Evolutionary conservation across 2,329 filamentous ascomycete species (phyloP).

Genomic region (Coniochaeta sp.): DNA sequence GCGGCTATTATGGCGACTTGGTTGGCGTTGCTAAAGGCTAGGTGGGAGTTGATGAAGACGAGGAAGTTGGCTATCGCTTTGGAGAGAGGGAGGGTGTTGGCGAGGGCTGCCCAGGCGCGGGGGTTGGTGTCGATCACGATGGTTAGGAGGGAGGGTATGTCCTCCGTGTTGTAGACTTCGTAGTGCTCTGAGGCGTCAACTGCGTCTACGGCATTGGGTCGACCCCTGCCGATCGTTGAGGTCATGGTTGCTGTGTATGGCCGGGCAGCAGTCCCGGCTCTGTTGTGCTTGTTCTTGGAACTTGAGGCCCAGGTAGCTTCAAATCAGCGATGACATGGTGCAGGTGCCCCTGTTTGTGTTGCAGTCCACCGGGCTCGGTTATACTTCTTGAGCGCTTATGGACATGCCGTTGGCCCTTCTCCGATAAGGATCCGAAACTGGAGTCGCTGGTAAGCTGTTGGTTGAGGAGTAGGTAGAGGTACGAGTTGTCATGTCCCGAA

Average conservation of each 20-base stretch:
- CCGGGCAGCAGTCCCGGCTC: neutral
- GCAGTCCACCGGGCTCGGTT: too few species aligned
- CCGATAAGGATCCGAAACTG: too few species aligned
- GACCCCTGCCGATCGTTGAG: neutral
- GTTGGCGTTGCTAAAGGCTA: conserved; percentile 90
- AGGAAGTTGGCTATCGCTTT: conserved; percentile 82
- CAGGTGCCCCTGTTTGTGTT: too few species aligned
- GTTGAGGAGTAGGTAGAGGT: too few species aligned
- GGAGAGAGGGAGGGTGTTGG: conserved; percentile 68
- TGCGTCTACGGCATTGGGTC: conserved; percentile 26
- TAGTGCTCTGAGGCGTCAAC: conserved; percentile 56
- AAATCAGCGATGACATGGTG: too few species aligned
- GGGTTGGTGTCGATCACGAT: conserved; percentile 96
- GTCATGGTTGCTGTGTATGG: neutral
- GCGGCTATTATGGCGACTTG: conserved; percentile 87
- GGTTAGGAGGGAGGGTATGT: conserved; percentile 74
- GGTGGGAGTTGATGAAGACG: conserved; percentile 93
- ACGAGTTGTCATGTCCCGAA: neutral
- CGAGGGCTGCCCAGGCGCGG: conserved; percentile 76
- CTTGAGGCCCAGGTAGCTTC: neutral
- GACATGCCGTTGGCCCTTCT: too few species aligned
- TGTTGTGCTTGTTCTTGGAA: neutral
- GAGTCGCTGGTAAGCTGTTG: neutral
- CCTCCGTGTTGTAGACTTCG: conserved; percentile 44
- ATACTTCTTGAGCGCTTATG: too few species aligned